phyloP scores from a whole-genome alignment of 176 grass and related monocot genomes.

The Musa beccarii region DNA sequence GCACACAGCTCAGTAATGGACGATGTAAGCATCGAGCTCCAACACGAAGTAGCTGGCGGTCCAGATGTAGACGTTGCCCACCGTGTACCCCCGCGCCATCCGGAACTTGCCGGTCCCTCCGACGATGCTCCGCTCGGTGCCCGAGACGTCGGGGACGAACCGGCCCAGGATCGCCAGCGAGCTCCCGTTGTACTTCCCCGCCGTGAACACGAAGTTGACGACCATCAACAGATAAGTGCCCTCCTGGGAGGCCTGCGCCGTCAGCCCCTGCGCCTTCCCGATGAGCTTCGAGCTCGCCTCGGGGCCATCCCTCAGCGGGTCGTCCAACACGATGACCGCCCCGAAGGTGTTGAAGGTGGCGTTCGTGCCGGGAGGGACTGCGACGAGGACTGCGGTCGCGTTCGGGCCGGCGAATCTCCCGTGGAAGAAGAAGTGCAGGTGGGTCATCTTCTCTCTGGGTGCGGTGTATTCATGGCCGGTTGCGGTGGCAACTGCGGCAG shows the following conservation, averaged over 20 bases:
- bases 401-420: slow-evolving; percentile 15
- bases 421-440: slow-evolving; percentile 27
- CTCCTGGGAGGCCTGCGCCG: slow-evolving; percentile 11
- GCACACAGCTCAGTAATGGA: background rate
- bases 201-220: slow-evolving; percentile 26
- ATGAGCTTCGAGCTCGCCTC: slow-evolving; percentile 14
- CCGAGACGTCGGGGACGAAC: slow-evolving; percentile 2
- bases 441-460: background rate
- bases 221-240: slow-evolving; percentile 10
- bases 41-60: background rate
- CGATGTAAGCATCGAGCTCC: background rate
- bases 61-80: background rate
- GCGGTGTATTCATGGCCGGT: no score
- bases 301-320: slow-evolving; percentile 28
- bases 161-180: slow-evolving; percentile 21
- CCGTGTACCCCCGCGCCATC: slow-evolving; percentile 14
- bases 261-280: slow-evolving; percentile 31
- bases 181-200: slow-evolving; percentile 29
- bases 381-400: background rate
- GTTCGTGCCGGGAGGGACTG: background rate
- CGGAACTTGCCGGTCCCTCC: slow-evolving; percentile 39
- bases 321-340: slow-evolving; percentile 2
- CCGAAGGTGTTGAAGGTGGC: slow-evolving; percentile 12
- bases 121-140: slow-evolving; percentile 31
- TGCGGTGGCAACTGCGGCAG: no score